phyloP scores from a whole-genome alignment of 345 rosid genomes.

The Eucalyptus melliodora region DNA sequence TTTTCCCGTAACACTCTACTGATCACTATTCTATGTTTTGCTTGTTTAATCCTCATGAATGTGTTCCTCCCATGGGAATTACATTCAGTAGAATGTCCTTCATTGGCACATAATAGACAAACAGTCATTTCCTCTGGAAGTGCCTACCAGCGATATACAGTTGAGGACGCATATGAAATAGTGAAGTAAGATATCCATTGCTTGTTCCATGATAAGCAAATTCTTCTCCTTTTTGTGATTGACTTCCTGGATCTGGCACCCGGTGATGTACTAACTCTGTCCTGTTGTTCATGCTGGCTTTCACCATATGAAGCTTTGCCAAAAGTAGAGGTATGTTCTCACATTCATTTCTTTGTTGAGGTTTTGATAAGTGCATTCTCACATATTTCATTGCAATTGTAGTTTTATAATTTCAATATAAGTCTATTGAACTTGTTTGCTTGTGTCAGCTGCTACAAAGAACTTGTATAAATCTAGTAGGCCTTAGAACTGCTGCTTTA shows the following conservation, averaged over 20 bases:
- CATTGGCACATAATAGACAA: constrained; percentile 95
- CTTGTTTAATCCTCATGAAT: neutral
- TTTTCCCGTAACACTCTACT: neutral
- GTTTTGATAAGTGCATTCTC: neutral
- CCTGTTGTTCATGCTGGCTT: constrained; percentile 5
- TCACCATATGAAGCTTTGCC: constrained; percentile 56
- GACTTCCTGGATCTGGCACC: neutral
- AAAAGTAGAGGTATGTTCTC: constrained; percentile 65
- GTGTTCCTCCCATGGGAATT: too few species aligned
- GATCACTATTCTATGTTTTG: neutral
- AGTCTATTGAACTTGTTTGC: neutral
- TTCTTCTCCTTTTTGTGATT: neutral
- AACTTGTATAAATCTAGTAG: neutral
- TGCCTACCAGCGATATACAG: constrained; percentile 71
- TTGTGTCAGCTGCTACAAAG: neutral
- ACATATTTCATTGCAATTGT: neutral
- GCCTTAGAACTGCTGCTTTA: neutral
- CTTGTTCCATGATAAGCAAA: neutral
- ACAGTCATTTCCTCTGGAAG: constrained; percentile 86
- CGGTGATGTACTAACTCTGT: constrained; percentile 1
- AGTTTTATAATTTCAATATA: neutral
- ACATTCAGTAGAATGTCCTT: too few species aligned
- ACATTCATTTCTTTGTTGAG: neutral
- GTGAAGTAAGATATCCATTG: constrained; percentile 39
- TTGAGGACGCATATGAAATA: constrained; percentile 82